These are phyloP conservation scores for Rhodomyrtus tomentosa DNA, from an alignment of 345 rosid genomes.

Conservation along the genomic window DNA sequence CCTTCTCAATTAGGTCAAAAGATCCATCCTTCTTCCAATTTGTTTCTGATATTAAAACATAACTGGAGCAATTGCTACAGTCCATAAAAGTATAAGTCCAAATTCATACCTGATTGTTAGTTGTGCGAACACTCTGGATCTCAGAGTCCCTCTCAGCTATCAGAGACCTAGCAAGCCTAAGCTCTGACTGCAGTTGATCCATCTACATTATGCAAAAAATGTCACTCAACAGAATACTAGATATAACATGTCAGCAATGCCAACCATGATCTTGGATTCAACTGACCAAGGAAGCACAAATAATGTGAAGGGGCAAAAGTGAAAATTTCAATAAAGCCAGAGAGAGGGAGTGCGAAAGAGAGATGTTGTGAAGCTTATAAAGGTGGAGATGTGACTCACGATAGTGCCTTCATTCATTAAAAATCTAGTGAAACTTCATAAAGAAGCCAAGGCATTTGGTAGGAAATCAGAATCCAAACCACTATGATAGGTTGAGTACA, in stretches of 20 bases:
- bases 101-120: conserved; percentile 66
- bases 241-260: not conserved
- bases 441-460: not conserved
- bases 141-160: conserved; percentile 88
- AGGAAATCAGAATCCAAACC: not conserved
- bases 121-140: conserved; percentile 55
- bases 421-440: not conserved
- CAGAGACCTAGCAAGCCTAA: conserved; percentile 79
- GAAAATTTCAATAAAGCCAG: not conserved
- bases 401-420: not conserved
- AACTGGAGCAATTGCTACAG: not conserved
- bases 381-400: not conserved
- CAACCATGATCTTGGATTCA: not conserved
- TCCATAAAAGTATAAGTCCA: not conserved
- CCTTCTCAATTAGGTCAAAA: not conserved
- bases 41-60: not conserved
- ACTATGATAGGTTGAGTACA: not conserved
- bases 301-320: not conserved
- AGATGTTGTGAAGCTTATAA: not conserved
- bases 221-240: not conserved
- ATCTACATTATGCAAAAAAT: conserved; percentile 29
- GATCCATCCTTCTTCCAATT: not conserved
- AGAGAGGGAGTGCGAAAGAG: not conserved
- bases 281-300: not conserved
- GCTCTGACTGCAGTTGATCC: conserved; percentile 87